Base-by-base conservation (phyloP, 257 asterid genomes). In the Solanum pinnatisectum region DNA sequence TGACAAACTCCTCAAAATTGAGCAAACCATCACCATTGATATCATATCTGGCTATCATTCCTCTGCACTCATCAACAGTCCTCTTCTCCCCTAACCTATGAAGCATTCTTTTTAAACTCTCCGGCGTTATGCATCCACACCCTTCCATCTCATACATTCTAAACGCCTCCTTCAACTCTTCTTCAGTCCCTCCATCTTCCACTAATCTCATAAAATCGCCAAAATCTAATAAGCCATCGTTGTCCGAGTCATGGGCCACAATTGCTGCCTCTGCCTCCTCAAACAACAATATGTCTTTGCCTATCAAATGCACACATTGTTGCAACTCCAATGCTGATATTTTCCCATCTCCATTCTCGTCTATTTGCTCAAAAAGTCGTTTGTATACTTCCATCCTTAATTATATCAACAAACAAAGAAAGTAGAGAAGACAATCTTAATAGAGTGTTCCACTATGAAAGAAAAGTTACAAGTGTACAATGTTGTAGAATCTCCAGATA, bases 11-110 rank as follows among this genome's bases (percentile, higher is more conserved):
- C 5, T 94, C 92, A 89, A 94, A 94, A 72, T 88, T 87, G 0
- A 95, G 92, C 63, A 93, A 93, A 1, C 96, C 98, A 85, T 94
- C 98, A 2, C 93, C 94, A 11, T 95, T 92, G 32, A 95, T 87
- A 90, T 95, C 98, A 83, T 94, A 95, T 5, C 36, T 68, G 49
- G 92, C 90, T 0, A 95, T 94, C 96, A 95, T 94, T 52, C 33
- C 49, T 87, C 46, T 89, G 60, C 98, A 95, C 3, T 94, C 94
- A 13, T 87, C 93, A 2, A 88, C 86, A 12, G 89, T 91, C 87
- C 85, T 93, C 12, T 13, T 91, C 87, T 93, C 92, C 6, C 98
- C 98, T 91, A 95, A 78, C 81, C 88, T 91, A 6, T 87, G 88
- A 1, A 95, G 93, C 98, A 92, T 95, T 79, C 85, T 92, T 88